These are phyloP conservation scores for Rosa persica DNA, from an alignment of 306 rosid genomes.

Conservation along the genomic window DNA sequence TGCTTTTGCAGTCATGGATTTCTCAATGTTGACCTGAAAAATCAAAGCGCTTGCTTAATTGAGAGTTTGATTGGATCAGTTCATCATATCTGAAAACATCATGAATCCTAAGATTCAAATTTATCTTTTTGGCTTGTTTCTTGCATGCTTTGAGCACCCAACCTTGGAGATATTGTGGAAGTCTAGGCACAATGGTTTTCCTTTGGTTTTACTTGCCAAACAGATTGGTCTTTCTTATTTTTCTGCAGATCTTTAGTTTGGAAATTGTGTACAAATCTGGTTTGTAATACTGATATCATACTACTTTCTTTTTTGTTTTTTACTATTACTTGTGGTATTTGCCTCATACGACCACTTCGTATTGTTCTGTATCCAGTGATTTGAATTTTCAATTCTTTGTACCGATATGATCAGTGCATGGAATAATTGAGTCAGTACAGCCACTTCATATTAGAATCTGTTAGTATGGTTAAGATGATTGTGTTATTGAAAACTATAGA, in stretches of 20 bases:
- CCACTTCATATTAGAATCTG: neutral
- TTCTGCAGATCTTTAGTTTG: conserved; percentile 9
- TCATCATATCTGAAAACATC: conserved; percentile 22
- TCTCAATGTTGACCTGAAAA: conserved; percentile 22
- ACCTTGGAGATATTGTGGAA: conserved; percentile 21
- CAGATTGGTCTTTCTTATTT: conserved; percentile 14
- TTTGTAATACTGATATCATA: conserved; percentile 7
- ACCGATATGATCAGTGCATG: conserved; percentile 17
- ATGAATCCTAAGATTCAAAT: conserved; percentile 1
- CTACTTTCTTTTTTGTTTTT: neutral
- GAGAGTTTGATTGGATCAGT: conserved; percentile 13
- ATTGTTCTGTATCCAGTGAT: neutral
- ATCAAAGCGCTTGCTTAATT: conserved; percentile 18
- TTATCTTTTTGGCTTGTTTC: neutral
- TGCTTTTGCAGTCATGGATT: neutral
- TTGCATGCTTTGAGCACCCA: conserved; percentile 24
- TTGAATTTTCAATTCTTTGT: conserved; percentile 10
- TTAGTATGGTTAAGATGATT: neutral
- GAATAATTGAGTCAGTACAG: conserved; percentile 2
- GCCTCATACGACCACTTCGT: neutral
- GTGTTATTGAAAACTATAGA: neutral
- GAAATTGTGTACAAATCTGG: conserved; percentile 22
- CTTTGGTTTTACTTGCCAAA: conserved; percentile 12
- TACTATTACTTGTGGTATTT: neutral
- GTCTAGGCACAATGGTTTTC: conserved; percentile 27